Base-by-base conservation (phyloP, 2,329 filamentous ascomycete species). In the Clonostachys rosea region DNA sequence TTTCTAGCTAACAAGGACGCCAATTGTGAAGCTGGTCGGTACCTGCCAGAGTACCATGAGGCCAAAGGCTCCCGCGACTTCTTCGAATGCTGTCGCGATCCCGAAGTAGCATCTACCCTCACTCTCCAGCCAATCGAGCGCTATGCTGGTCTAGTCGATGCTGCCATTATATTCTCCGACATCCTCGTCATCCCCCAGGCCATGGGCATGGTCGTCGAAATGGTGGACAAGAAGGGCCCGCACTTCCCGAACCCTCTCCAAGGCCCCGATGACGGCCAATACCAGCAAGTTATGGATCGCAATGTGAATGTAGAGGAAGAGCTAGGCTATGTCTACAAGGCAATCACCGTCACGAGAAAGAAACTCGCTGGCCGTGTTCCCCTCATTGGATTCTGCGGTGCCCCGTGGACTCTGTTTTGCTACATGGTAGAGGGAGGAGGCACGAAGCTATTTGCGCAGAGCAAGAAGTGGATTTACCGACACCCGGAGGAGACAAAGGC, bases 341-440 rank as follows among this genome's bases (percentile, higher is more conserved):
- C 92, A 16, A 95, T 99, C 54, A 95, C 91, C 1, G 67, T 96
- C 60, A 97, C 94, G 24, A 79, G 94, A 56, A 79, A 89, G 65
- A 96, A 96, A 75, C 72, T 99, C 45, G 78, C 84, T 43, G 94
- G 94, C 1, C 79, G 91, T 42, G 94, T 99, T 34, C 94, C 94
- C 6, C 71, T 99, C 54, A 95, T 96, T 63, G 94, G 94, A 35
- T 99, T 99, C 73, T 96, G 91, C 59, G 94, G 94, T 47, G 91
- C 94, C 8, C 94, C 94, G 1, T 99, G 94, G 90, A 99, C 94
- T 3, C 70, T 99, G 50, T 79, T 99, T 61, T 96, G 92, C 74
- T 99, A 99, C 73, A 99, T 99, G 94, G 90, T 97, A 16, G 94
- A 99, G 69, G 94, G 94, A 14, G 94, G 94, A 43, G 94, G 94